A percentile compares a stretch with the other conserved stretches of the same genome.
Conservation (phyloP, 495 filamentous ascomycete species). For the Aspergillus sparsus region DNA sequence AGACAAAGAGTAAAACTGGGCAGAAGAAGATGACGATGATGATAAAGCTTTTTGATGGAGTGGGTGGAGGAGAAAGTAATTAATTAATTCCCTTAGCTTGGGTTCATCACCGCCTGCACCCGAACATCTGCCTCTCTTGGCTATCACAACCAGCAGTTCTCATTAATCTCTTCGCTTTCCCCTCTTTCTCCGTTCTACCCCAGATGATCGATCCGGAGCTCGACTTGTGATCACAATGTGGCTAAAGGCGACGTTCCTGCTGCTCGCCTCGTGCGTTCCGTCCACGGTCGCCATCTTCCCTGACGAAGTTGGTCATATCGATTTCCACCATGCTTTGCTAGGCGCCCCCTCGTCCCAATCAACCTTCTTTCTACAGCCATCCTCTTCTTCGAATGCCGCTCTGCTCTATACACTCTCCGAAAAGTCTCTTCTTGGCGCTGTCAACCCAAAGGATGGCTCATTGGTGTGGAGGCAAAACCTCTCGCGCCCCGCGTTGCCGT, state of each 20-base stretch:
- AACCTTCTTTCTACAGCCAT: slow-evolving; percentile 93
- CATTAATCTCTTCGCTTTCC: neutral
- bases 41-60: neutral
- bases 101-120: slow-evolving; percentile 22
- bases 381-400: slow-evolving; percentile 76
- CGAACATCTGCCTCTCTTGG: neutral
- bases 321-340: slow-evolving; percentile 90
- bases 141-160: slow-evolving; percentile 5
- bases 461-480: slow-evolving; percentile 85
- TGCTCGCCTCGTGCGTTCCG: slow-evolving; percentile 44
- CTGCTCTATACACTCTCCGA: slow-evolving; percentile 90
- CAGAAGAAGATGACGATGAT: neutral
- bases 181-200: slow-evolving; percentile 16
- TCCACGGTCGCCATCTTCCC: slow-evolving; percentile 67
- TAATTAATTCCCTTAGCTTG: neutral
- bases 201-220: slow-evolving; percentile 34
- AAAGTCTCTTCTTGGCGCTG: slow-evolving; percentile 75
- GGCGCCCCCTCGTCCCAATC: slow-evolving; percentile 77
- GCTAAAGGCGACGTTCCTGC: slow-evolving; percentile 46
- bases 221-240: slow-evolving; percentile 41
- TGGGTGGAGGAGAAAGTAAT: neutral
- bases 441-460: slow-evolving; percentile 83
- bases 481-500: slow-evolving; percentile 33
- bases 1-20: neutral
- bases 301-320: slow-evolving; percentile 88